A percentile compares a stretch with the other conserved stretches of the same genome.
Evolutionary conservation across 129 eudicot genomes (phyloP).

Genomic region (Lactuca saligna): DNA sequence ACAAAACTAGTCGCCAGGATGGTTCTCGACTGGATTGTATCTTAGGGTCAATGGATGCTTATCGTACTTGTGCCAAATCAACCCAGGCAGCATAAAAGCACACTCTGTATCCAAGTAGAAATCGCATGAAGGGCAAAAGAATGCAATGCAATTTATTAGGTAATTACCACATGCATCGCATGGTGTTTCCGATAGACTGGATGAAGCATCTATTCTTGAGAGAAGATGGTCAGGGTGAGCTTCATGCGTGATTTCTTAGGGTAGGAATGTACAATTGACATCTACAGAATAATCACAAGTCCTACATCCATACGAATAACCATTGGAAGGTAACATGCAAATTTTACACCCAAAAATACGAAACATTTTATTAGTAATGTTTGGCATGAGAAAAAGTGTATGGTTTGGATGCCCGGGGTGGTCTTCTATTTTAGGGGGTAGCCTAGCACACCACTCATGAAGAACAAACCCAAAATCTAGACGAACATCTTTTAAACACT

Average conservation of each 20-base stretch:
- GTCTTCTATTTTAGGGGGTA: background rate
- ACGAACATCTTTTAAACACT: background rate
- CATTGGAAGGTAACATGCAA: background rate
- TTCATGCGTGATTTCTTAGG: background rate
- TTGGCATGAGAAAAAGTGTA: background rate
- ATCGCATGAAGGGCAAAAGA: slow-evolving; percentile 1
- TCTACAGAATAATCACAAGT: background rate
- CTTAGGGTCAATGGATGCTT: slow-evolving; percentile 22
- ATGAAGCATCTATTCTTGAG: background rate
- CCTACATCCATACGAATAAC: background rate
- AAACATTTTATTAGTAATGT: background rate
- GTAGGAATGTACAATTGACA: slow-evolving; percentile 7
- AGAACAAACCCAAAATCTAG: slow-evolving; percentile 1
- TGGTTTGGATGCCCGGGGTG: slow-evolving; percentile 1
- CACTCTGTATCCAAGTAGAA: background rate
- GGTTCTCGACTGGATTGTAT: slow-evolving; percentile 17
- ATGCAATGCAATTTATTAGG: background rate
- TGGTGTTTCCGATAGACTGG: background rate
- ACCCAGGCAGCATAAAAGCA: background rate
- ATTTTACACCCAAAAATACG: background rate
- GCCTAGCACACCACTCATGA: slow-evolving; percentile 19
- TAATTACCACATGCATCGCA: background rate
- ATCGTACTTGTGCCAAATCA: slow-evolving; percentile 11
- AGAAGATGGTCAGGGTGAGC: slow-evolving; percentile 11
- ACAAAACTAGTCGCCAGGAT: slow-evolving; percentile 12